Evolutionary conservation across 176 grass and related monocot genomes (phyloP), one percentile per base, ranked within the genome.

Genomic region (Ampelocalamus luodianensis): DNA sequence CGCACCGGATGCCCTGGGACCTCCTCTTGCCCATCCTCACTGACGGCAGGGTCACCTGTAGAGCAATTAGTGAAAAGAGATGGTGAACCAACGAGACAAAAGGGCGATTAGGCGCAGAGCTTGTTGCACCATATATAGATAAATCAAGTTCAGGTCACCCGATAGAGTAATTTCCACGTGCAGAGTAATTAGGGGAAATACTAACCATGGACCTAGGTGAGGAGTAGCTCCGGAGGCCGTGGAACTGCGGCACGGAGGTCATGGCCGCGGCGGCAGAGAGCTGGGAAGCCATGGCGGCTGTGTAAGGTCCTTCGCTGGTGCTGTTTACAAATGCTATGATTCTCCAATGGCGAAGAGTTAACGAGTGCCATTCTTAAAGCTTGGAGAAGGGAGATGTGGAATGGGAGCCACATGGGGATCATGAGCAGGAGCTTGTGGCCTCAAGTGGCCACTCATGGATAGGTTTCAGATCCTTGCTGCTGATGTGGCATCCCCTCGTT

Each of bases 1-100:
- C 91, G 80, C 96, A 98, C 16, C 96, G 93, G 86, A 93, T 90
- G 73, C 93, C 85, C 68, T 77, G 74, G 3, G 91, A 85, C 27
- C 93, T 86, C 73, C 44, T 89, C 77, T 82, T 37, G 15, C 86
- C 80, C n/a, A 67, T 76, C 87, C 86, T 68, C 61, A 45, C 6
- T 9, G 90, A 32, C 38, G 93, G 91, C 71, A 94, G 13, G 69
- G 77, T 70, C 42, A 82, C 85, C 88, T 90, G 71, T 17, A 14
- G 63, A 4, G 48, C 5, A 50, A 3, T 23, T 1, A 60, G 48
- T 16, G 48, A 15, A 34, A 34, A 34, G 32, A 34, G 48, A 50
- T 16, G 48, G 13, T 1, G 3, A 50, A 15, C 45, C 20, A 3
- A n/a, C 4, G 20, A 58, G 20, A 10, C 22, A n/a, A 22, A n/a